phyloP scores from a whole-genome alignment of 768 basidiomycete species.

The Suillus lakei region DNA sequence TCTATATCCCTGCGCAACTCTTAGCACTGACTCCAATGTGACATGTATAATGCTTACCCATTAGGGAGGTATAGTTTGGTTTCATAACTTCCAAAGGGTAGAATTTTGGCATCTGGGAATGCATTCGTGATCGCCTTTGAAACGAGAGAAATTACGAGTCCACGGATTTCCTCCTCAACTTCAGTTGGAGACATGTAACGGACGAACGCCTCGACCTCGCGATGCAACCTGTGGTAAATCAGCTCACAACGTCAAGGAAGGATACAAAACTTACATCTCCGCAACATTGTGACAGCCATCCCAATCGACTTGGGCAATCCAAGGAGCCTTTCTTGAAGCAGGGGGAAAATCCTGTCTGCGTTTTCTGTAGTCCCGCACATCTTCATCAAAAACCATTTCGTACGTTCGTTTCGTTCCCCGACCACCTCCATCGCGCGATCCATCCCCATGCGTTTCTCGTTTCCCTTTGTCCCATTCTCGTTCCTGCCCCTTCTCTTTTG shows the following conservation, averaged over 20 bases:
- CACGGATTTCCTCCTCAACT: conserved; percentile 84
- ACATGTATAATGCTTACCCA: conserved; percentile 62
- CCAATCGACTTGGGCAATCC: conserved; percentile 76
- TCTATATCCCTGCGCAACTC: conserved; percentile 81
- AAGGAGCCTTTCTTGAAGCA: conserved; percentile 62
- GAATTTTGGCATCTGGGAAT: conserved; percentile 81
- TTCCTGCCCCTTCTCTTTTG: conserved; percentile 27
- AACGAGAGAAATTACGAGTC: conserved; percentile 73
- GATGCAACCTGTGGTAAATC: conserved; percentile 65
- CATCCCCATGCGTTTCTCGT: conserved; percentile 28
- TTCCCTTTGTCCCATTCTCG: conserved; percentile 50
- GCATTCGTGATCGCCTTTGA: conserved; percentile 60
- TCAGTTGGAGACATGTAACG: conserved; percentile 87
- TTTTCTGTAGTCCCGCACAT: conserved; percentile 43
- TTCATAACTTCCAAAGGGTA: conserved; percentile 91
- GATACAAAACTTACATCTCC: conserved; percentile 68
- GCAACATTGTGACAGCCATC: conserved; percentile 76
- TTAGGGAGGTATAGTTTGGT: conserved; percentile 93
- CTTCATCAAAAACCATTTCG: conserved; percentile 49
- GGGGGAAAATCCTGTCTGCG: conserved; percentile 56
- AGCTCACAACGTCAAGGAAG: conserved; percentile 15
- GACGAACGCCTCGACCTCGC: conserved; percentile 85
- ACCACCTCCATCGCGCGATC: conserved; percentile 17
- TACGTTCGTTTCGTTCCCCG: conserved; percentile 49
- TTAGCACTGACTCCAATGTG: conserved; percentile 19